A percentile compares a stretch with the other conserved stretches of the same genome.
These are phyloP conservation scores for Kazachstania psychrophila DNA, from an alignment of 805 yeast genomes.

Conservation along the genomic window DNA sequence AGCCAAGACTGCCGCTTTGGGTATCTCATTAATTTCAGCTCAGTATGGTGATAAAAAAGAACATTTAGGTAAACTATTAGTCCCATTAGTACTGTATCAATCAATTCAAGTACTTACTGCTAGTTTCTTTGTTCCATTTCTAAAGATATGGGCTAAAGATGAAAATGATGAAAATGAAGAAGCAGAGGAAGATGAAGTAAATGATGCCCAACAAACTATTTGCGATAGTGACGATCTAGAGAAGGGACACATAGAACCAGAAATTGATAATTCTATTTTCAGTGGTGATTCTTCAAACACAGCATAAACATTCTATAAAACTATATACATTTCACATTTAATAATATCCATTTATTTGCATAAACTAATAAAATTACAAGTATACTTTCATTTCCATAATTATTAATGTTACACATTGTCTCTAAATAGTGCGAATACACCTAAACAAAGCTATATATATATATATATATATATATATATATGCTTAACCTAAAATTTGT, in stretches of 20 bases:
- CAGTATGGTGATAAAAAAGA: constrained; percentile 61
- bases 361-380: too few relatives aligned
- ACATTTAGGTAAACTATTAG: constrained; percentile 60
- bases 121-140: constrained; percentile 53
- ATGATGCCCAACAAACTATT: neutral
- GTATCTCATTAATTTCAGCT: constrained; percentile 72
- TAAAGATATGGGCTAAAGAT: constrained; percentile 53
- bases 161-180: constrained; percentile 16
- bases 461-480: too few relatives aligned
- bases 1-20: constrained; percentile 88
- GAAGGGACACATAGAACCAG: too few relatives aligned
- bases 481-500: constrained; percentile 6
- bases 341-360: too few relatives aligned
- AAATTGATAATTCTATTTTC: neutral
- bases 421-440: too few relatives aligned
- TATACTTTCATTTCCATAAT: too few relatives aligned
- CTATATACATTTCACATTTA: too few relatives aligned
- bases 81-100: constrained; percentile 79
- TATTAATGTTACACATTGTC: too few relatives aligned
- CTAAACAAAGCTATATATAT: too few relatives aligned
- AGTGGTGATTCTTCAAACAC: neutral
- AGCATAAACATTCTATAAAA: neutral
- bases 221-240: too few relatives aligned
- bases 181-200: constrained; percentile 4
- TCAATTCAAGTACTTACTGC: constrained; percentile 82